Percentiles rank a stretch among this genome's conserved stretches.
Evolutionary conservation across 2,329 filamentous ascomycete species (phyloP).

Genomic region (Metarhizium rileyi): DNA sequence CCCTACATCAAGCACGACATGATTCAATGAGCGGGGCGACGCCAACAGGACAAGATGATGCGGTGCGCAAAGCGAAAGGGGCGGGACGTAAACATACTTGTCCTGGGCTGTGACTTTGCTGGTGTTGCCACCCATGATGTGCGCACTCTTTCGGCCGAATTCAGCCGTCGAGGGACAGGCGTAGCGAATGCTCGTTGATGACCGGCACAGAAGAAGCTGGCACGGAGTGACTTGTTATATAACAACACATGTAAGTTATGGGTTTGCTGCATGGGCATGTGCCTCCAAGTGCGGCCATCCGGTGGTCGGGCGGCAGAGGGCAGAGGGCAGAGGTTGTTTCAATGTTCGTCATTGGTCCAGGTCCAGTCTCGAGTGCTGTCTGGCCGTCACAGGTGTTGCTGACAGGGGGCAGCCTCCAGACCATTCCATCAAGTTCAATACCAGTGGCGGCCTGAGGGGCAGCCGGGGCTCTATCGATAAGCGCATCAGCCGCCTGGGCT

Average conservation of each 20-base stretch:
- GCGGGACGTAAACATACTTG: slow-evolving; percentile 52
- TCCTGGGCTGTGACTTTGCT: slow-evolving; percentile 65
- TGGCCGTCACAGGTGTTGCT: too few relatives aligned
- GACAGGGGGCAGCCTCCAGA: too few relatives aligned
- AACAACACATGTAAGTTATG: too few relatives aligned
- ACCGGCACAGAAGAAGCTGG: not conserved
- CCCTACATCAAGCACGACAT: slow-evolving; percentile 42
- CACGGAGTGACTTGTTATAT: too few relatives aligned
- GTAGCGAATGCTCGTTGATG: not conserved
- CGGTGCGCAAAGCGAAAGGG: not conserved
- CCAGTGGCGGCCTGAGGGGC: not conserved
- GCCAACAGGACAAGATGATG: not conserved
- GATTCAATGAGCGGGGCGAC: slow-evolving; percentile 3
- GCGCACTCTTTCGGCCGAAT: slow-evolving; percentile 1
- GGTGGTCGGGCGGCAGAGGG: too few relatives aligned
- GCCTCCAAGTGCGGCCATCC: too few relatives aligned
- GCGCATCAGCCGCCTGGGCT: too few relatives aligned
- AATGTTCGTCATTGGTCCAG: slow-evolving; percentile 4
- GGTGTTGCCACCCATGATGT: slow-evolving; percentile 42
- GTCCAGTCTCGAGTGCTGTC: too few relatives aligned
- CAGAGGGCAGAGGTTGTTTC: too few relatives aligned
- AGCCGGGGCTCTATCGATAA: not conserved
- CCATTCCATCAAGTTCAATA: too few relatives aligned
- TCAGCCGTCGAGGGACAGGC: slow-evolving; percentile 4
- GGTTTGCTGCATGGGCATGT: too few relatives aligned